Evolutionary conservation across 345 rosid species (phyloP), one percentile per base, ranked within the genome.

Genomic region (Acer saccharum): DNA sequence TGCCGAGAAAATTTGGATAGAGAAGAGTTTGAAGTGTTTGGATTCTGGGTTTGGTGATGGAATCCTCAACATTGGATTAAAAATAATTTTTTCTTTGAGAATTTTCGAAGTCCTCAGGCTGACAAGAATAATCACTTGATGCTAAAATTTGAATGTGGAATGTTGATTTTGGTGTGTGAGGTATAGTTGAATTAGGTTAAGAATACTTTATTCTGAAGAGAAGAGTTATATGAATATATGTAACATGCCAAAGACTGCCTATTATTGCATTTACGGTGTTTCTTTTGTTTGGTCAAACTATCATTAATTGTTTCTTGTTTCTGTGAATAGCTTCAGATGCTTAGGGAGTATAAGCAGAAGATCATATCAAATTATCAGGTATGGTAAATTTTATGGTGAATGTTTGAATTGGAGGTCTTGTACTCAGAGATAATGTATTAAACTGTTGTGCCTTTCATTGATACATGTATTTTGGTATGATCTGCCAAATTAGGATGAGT

Each of bases 341-440:
- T 94, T 58, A 89, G 84, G 67, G 97, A 91, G 54, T 92, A 96
- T 84, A 88, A 97, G 84, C 92, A 84, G 81, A 91, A 82, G 90
- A 94, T 96, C 61, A 83, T 82, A 70, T 76, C 88, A 46, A 88
- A 85, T 77, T 94, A 94, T 88, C 89, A 86, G 99, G 99, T 91
- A 81, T 44, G 67, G 72, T 44, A 50, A 55, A 41, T 50, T 65
- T 39, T 23, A 6, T 73, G 35, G 17, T 76, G 41, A 65, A 35
- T 41, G 16, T 14, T 60, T 63, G 68, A 63, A 4, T 23, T 46
- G n/a, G 71, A 69, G 10, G 29, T 61, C 54, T 20, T 13, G 46
- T 41, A 58, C 48, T 2, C 12, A 16, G 29, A 10, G 48, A 10
- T 41, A 10, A 27, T 55, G 46, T 20, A 6, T 27, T 57, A 25